Evolutionary conservation across 2,329 filamentous ascomycete species (phyloP).

Genomic region (Didymellaceae sp.): DNA sequence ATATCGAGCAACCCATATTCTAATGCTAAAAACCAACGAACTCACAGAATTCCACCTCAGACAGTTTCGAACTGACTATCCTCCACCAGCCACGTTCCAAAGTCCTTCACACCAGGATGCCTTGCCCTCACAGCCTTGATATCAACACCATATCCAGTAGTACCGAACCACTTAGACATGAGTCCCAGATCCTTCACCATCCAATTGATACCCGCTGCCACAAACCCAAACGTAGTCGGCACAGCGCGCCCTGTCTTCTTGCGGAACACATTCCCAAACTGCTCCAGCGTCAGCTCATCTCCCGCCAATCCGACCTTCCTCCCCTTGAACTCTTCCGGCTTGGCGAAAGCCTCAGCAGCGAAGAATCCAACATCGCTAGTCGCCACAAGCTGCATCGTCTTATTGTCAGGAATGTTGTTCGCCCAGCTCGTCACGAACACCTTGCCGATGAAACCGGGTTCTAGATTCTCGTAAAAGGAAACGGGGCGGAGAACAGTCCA

Average conservation of each 20-base stretch:
- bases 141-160: slow-evolving; percentile 53
- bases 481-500: slow-evolving; percentile 67
- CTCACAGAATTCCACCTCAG: neutral
- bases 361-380: slow-evolving; percentile 58
- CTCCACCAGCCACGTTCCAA: slow-evolving; percentile 53
- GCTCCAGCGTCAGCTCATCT: slow-evolving; percentile 54
- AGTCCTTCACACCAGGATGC: slow-evolving; percentile 54
- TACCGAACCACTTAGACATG: slow-evolving; percentile 58
- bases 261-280: slow-evolving; percentile 53
- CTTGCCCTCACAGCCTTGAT: slow-evolving; percentile 47
- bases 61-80: slow-evolving; percentile 51
- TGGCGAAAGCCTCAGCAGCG: slow-evolving; percentile 54
- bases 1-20: no score
- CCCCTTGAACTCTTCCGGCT: slow-evolving; percentile 49
- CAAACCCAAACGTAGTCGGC: slow-evolving; percentile 49
- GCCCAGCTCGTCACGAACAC: slow-evolving; percentile 51
- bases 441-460: slow-evolving; percentile 53
- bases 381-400: slow-evolving; percentile 45
- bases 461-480: slow-evolving; percentile 66
- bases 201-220: slow-evolving; percentile 43
- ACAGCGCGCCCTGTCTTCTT: slow-evolving; percentile 51
- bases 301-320: slow-evolving; percentile 55
- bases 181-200: slow-evolving; percentile 46
- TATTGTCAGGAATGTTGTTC: slow-evolving; percentile 39
- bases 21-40: neutral